Evolutionary conservation across 2,329 filamentous ascomycete species (phyloP), one percentile per base, ranked within the genome.

Genomic region (Alternaria triticimaculans): DNA sequence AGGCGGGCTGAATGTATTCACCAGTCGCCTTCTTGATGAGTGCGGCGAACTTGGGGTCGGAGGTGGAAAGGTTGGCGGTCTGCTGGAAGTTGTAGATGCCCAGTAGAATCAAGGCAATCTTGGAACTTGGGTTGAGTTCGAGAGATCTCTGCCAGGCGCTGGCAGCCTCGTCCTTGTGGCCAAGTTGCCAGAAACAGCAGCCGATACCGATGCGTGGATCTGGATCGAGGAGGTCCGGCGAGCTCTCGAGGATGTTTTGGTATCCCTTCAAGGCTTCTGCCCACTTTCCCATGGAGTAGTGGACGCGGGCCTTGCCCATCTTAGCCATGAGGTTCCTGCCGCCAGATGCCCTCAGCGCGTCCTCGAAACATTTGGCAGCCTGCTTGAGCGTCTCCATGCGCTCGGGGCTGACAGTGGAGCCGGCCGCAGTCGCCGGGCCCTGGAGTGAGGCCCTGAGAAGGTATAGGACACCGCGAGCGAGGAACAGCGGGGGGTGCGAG

Each of bases 151-250:
- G 92, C 96, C 96, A 99, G 12, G 96, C 95, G 51, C 86, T 84
- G 76, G 92, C 95, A 8, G 96, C 96, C 73, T 97, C 93, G 33
- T 97, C 93, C 80, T 96, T 97, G 84, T 93, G 94, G 11, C 94
- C 94, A 26, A 99, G 86, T 80, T 97, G 93, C 96, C 96, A 99
- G 79, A 97, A 91, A 83, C 96, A 99, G 80, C 93, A 96, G 49
- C 96, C 96, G 75, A 99, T 95, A 59, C 96, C 96, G 71, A 99
- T 95, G 72, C 96, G 89, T 70, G 96, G 96, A 80, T 99, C 96
- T 0, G 96, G 96, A 75, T 99, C 96, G 45, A 92, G 88, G 74
- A 98, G 86, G 70, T 93, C 89, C 2, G 96, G 96, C 84, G 94
- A 94, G 80, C 92, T 94, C 72, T 89, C 86, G 55, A 99, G 83